Evolutionary conservation across 2,329 filamentous ascomycete species (phyloP).

Genomic region (Phoma sp.): DNA sequence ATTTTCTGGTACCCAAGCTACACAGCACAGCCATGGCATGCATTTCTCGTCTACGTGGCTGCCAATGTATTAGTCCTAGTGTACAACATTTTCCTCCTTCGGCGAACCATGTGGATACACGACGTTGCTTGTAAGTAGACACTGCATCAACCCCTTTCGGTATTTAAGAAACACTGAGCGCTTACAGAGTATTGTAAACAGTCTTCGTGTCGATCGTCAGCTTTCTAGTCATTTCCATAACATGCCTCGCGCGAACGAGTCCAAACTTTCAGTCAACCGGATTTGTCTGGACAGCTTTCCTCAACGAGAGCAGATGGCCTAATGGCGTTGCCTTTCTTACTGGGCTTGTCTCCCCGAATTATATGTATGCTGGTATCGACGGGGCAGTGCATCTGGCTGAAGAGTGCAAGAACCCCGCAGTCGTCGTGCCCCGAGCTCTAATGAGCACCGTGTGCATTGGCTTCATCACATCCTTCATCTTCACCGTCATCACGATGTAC

Average conservation of each 20-base stretch:
- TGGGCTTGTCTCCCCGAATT: slow-evolving; percentile 32
- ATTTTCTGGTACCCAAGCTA: too few species aligned
- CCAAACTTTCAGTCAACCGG: slow-evolving; percentile 31
- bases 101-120: too few species aligned
- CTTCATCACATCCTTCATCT: too few species aligned
- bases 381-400: slow-evolving; percentile 41
- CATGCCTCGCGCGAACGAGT: slow-evolving; percentile 51
- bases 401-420: slow-evolving; percentile 34
- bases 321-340: slow-evolving; percentile 52
- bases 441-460: slow-evolving; percentile 33
- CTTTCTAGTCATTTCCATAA: slow-evolving; percentile 57
- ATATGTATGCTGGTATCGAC: slow-evolving; percentile 29
- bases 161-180: too few species aligned
- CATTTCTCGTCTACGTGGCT: too few species aligned
- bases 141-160: too few species aligned
- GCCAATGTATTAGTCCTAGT: too few species aligned
- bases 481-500: too few species aligned
- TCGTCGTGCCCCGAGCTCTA: slow-evolving; percentile 42
- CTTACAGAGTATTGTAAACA: neutral
- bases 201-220: slow-evolving; percentile 28
- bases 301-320: slow-evolving; percentile 54
- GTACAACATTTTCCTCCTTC: too few species aligned
- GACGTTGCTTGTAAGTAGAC: too few species aligned
- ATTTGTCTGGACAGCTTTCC: slow-evolving; percentile 54
- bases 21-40: too few species aligned